phyloP scores from a whole-genome alignment of 495 filamentous ascomycete genomes.

The Xylona heveae region DNA sequence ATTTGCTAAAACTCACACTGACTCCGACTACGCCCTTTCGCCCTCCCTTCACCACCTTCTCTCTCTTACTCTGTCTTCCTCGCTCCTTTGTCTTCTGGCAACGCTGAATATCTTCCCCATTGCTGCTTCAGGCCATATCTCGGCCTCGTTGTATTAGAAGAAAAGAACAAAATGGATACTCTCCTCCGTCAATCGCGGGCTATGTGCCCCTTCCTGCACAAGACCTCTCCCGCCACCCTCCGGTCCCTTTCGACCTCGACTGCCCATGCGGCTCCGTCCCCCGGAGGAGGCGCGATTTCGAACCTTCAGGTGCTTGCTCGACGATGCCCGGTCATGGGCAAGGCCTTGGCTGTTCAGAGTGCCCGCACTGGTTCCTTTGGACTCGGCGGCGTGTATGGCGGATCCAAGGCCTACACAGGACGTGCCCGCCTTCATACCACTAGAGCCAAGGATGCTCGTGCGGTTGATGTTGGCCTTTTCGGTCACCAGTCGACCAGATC shows the following conservation, averaged over 20 bases:
- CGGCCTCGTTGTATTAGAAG: too few relatives aligned
- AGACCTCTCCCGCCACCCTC: slow-evolving; percentile 72
- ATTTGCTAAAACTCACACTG: too few relatives aligned
- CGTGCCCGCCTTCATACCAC: slow-evolving; percentile 69
- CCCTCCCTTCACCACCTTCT: too few relatives aligned
- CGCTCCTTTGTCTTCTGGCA: too few relatives aligned
- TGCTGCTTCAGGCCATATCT: too few relatives aligned
- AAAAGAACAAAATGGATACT: slow-evolving; percentile 81
- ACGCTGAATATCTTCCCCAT: slow-evolving; percentile 8
- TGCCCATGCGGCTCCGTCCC: slow-evolving; percentile 38
- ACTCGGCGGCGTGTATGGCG: slow-evolving; percentile 19
- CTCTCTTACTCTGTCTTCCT: too few relatives aligned
- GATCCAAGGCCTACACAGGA: slow-evolving; percentile 22
- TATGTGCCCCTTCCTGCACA: slow-evolving; percentile 94
- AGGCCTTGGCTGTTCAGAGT: slow-evolving; percentile 80
- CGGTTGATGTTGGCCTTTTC: slow-evolving; percentile 41
- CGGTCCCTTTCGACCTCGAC: slow-evolving; percentile 74
- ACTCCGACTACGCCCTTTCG: too few relatives aligned
- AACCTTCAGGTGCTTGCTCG: slow-evolving; percentile 88
- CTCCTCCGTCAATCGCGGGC: slow-evolving; percentile 81
- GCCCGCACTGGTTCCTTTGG: slow-evolving; percentile 29
- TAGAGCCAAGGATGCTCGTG: slow-evolving; percentile 44
- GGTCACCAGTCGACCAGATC: slow-evolving; percentile 33
- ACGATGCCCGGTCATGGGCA: slow-evolving; percentile 96
- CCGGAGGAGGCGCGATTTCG: slow-evolving; percentile 81